phyloP scores from a whole-genome alignment of 768 basidiomycete genomes.

The Kwoniella heveanensis region DNA sequence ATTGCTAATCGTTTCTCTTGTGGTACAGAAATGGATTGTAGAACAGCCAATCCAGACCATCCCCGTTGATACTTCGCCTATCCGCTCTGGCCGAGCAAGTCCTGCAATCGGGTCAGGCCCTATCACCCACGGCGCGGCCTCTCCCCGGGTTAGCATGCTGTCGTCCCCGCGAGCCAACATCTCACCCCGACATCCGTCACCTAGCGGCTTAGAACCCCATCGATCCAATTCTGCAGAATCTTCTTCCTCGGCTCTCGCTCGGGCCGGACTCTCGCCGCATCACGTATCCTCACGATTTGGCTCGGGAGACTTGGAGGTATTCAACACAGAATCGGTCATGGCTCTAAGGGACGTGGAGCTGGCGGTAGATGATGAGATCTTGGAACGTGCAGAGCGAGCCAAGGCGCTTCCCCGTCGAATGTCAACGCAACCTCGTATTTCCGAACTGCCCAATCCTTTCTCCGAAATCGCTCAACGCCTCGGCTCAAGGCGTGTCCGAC shows the following conservation, averaged over 20 bases:
- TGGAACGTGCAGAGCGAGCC: conserved; percentile 13
- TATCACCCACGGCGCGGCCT: neutral
- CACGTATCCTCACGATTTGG: conserved; percentile 14
- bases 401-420: conserved; percentile 13
- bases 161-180: conserved; percentile 1
- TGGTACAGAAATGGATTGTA: conserved; percentile 42
- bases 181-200: conserved; percentile 4
- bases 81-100: conserved; percentile 13
- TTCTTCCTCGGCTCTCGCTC: conserved; percentile 7
- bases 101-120: neutral
- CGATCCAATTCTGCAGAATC: conserved; percentile 8
- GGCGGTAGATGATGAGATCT: conserved; percentile 37
- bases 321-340: conserved; percentile 41
- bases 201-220: conserved; percentile 11
- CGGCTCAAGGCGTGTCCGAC: conserved; percentile 36
- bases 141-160: neutral
- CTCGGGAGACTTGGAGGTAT: conserved; percentile 17
- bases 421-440: conserved; percentile 34
- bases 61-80: conserved; percentile 12
- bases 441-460: conserved; percentile 41
- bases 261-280: conserved; percentile 4
- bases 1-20: neutral
- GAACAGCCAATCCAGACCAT: conserved; percentile 30
- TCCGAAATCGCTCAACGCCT: conserved; percentile 33
- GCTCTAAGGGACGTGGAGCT: conserved; percentile 44